These are phyloP conservation scores for Phytophthora tentaculata DNA, from an alignment of 352 stramenopile genomes.

Conservation along the genomic window DNA sequence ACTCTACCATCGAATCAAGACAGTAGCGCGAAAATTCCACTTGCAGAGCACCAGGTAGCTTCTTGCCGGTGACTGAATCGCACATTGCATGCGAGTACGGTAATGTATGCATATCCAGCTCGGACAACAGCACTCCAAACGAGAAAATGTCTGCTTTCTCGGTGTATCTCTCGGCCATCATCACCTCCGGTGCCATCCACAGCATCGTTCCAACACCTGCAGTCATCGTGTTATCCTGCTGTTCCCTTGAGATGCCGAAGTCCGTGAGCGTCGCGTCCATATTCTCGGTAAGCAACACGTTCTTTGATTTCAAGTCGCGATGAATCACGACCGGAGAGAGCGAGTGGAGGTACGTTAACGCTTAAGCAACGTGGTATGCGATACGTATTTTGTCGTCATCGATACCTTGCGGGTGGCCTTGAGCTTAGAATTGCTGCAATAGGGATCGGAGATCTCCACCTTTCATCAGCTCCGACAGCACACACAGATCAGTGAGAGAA, in stretches of 20 bases:
- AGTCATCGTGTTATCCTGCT: slow-evolving; percentile 35
- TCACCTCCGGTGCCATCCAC: slow-evolving; percentile 38
- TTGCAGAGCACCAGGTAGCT: background rate
- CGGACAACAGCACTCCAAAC: slow-evolving; percentile 34
- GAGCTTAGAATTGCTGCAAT: slow-evolving; percentile 25
- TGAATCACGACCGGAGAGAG: slow-evolving; percentile 35
- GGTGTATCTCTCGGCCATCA: slow-evolving; percentile 37
- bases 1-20: slow-evolving; percentile 2
- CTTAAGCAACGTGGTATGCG: slow-evolving; percentile 31
- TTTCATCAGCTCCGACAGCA: slow-evolving; percentile 50
- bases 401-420: slow-evolving; percentile 19
- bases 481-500: slow-evolving; percentile 34
- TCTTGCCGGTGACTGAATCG: slow-evolving; percentile 1
- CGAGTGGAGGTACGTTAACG: slow-evolving; percentile 14
- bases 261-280: slow-evolving; percentile 42
- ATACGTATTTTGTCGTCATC: slow-evolving; percentile 37
- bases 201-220: slow-evolving; percentile 30
- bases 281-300: slow-evolving; percentile 33
- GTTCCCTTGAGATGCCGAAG: slow-evolving; percentile 34
- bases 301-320: slow-evolving; percentile 51
- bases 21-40: slow-evolving; percentile 18
- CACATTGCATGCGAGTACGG: slow-evolving; percentile 25
- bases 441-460: slow-evolving; percentile 38
- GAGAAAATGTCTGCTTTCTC: slow-evolving; percentile 42
- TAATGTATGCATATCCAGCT: slow-evolving; percentile 26